Conservation (phyloP, 164 flowering plant species). For the Euptelea pleiosperma region DNA sequence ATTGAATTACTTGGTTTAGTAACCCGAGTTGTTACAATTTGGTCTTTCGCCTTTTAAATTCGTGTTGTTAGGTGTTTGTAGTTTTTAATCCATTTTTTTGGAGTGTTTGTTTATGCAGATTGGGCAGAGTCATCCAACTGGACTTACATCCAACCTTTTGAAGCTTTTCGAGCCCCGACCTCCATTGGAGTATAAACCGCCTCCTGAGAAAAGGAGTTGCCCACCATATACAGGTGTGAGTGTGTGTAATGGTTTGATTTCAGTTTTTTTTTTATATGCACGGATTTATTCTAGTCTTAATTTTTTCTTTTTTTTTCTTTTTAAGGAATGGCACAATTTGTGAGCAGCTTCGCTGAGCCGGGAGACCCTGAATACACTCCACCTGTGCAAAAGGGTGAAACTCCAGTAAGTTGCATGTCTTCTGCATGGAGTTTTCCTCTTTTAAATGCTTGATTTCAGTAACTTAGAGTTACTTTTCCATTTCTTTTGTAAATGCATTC, state of each 20-base stretch:
- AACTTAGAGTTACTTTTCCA: no score
- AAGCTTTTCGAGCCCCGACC: constrained; percentile 96
- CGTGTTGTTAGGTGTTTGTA: no score
- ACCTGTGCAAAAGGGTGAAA: constrained; percentile 72
- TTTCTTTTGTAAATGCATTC: no score
- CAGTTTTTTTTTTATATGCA: background rate
- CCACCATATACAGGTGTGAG: constrained; percentile 68
- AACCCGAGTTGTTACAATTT: no score
- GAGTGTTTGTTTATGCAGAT: constrained; percentile 49
- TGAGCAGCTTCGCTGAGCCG: constrained; percentile 80
- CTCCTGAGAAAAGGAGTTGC: constrained; percentile 93
- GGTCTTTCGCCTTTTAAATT: no score
- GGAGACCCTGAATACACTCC: constrained; percentile 92
- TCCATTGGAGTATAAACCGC: constrained; percentile 88
- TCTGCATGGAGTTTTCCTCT: constrained; percentile 1
- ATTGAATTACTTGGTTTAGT: no score
- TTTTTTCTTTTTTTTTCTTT: background rate
- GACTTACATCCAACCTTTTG: constrained; percentile 81
- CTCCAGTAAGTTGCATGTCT: constrained; percentile 55
- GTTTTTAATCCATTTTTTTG: no score
- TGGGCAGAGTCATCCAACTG: constrained; percentile 98
- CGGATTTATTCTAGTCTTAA: background rate
- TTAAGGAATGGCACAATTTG: constrained; percentile 93
- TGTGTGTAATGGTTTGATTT: background rate
- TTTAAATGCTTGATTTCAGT: background rate